Base-by-base conservation (phyloP, 2,329 filamentous ascomycete species). In the Tolypocladium inflatum region DNA sequence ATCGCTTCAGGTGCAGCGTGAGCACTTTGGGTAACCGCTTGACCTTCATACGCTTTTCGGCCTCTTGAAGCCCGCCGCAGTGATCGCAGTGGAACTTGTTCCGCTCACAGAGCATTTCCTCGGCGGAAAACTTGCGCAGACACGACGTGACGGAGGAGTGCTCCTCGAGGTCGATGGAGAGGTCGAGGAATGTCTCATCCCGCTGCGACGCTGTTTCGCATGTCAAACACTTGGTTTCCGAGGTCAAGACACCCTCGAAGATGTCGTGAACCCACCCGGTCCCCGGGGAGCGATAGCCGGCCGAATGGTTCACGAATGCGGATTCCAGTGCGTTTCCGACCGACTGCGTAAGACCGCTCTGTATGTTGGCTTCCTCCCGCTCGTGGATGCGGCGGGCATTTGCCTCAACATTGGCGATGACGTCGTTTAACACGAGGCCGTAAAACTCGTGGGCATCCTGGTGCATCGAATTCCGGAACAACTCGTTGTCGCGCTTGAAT, bases 11-110 rank as follows among this genome's bases (percentile, higher is more conserved):
- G 70, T 99, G 94, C 59, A 99, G 77, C 5, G 94, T 92, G 62
- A 99, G 75, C 60, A 99, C 91, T 68, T 90, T 91, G 4, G 94
- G 94, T 68, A 97, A 76, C 56, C 90, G 85, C 77, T 99, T 97
- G 65, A 99, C 93, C 78, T 97, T 99, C 94, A 99, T 99, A 63
- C 94, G 85, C 78, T 97, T 99, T 73, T 99, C 94, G 0, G 94
- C 94, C 74, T 99, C 94, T 73, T 99, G 94, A 57, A 99, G 77
- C 3, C 94, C 94, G 56, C 94, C 94, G 65, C 94, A 99, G 66
- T 92, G 92, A 71, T 99, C 94, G 74, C 94, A 99, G 70, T 99
- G 93, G 64, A 99, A 99, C 70, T 99, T 99, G 78, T 99, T 97
- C 60, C 92, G 84, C 75, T 99, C 94, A 69, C 94, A 97, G 59